Percentiles rank a stretch among this genome's conserved stretches.
phyloP scores from a whole-genome alignment of 352 stramenopile genomes.

The Phytophthora fragariae region DNA sequence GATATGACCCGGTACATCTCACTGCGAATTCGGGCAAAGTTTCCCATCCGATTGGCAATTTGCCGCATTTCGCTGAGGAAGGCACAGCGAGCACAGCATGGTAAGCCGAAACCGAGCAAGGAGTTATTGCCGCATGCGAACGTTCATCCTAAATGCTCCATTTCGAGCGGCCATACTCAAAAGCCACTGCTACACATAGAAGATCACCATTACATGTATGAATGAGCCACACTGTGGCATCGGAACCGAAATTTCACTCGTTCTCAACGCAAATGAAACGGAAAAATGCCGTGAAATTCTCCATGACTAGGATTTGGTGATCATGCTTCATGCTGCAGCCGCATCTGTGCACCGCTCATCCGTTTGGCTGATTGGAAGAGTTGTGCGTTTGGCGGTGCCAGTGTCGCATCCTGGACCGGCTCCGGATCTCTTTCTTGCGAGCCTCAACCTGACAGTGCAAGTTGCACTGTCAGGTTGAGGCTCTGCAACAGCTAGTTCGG shows the following conservation, averaged over 20 bases:
- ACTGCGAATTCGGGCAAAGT: constrained; percentile 22
- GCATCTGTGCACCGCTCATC: constrained; percentile 31
- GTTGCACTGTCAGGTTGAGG: neutral
- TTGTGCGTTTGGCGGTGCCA: constrained; percentile 25
- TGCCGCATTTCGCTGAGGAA: constrained; percentile 21
- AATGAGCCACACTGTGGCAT: neutral
- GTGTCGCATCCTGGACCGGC: constrained; percentile 14
- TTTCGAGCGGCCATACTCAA: neutral
- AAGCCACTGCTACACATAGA: neutral
- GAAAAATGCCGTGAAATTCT: neutral
- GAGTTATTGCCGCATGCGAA: neutral
- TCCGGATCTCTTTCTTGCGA: constrained; percentile 25
- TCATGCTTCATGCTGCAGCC: constrained; percentile 6
- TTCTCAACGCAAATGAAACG: neutral
- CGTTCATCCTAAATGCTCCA: neutral
- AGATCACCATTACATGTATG: neutral
- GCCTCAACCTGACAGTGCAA: neutral
- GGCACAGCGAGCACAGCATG: neutral
- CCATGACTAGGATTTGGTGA: neutral
- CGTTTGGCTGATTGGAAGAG: constrained; percentile 34
- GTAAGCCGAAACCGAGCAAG: neutral
- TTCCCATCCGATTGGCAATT: constrained; percentile 10
- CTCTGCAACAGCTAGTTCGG: neutral
- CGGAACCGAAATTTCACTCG: neutral
- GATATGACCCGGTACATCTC: neutral